Conservation (phyloP, 192 early-diverging fungal species). For the Coemansia sp. region DNA sequence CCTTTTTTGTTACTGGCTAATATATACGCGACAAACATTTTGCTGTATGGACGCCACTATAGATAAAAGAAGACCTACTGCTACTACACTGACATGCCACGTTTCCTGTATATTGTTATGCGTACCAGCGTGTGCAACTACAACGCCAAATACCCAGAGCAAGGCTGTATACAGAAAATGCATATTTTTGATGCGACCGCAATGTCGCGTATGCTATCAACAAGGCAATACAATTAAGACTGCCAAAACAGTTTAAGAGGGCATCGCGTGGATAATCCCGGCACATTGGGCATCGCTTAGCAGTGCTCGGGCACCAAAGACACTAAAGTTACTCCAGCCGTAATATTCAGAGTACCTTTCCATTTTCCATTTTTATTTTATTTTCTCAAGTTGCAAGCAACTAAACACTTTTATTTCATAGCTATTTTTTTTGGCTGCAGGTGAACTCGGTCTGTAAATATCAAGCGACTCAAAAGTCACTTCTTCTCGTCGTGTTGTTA, state of each 20-base stretch:
- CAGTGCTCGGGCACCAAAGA: background rate
- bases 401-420: background rate
- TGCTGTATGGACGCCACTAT: constrained; percentile 4
- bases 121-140: background rate
- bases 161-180: background rate
- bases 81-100: background rate
- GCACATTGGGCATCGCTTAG: background rate
- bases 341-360: background rate
- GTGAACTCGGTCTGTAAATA: background rate
- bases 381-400: background rate
- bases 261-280: background rate
- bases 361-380: background rate
- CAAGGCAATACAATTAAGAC: background rate
- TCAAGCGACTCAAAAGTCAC: background rate
- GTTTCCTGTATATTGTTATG: background rate
- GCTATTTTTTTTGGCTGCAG: background rate
- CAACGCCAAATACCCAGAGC: background rate
- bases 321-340: background rate
- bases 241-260: background rate
- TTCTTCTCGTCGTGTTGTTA: background rate
- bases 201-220: background rate
- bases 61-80: background rate
- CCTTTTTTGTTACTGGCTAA: constrained; percentile 7
- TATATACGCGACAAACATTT: background rate
- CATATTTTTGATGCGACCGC: background rate